Percentiles rank a stretch among this genome's conserved stretches.
Conservation (phyloP, 2,329 filamentous ascomycete genomes). For the Malbranchea zuffiana region DNA sequence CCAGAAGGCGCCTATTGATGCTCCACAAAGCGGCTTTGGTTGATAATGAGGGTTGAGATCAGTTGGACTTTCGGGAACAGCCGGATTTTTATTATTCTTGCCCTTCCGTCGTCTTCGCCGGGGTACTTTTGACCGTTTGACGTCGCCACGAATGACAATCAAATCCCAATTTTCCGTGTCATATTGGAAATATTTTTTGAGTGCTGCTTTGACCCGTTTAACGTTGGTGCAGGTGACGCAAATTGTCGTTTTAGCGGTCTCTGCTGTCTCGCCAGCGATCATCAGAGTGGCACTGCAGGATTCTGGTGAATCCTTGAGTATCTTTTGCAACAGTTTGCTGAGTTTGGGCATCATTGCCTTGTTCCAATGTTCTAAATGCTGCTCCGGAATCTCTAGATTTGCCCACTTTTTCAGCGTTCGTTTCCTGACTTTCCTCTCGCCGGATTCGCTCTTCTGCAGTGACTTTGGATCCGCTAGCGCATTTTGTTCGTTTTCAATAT, state of each 20-base stretch:
- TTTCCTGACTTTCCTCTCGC: conserved; percentile 28
- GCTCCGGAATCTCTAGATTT: conserved; percentile 43
- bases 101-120: conserved; percentile 32
- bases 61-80: conserved; percentile 20
- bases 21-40: conserved; percentile 66
- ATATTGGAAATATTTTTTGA: conserved; percentile 48
- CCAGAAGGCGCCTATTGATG: conserved; percentile 85
- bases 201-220: conserved; percentile 46
- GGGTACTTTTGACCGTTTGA: conserved; percentile 44
- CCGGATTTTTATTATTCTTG: conserved; percentile 20
- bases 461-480: conserved; percentile 18
- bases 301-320: conserved; percentile 48
- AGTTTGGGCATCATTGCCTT: conserved; percentile 46
- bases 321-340: conserved; percentile 48
- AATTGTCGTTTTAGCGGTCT: conserved; percentile 50
- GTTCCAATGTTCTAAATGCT: conserved; percentile 49
- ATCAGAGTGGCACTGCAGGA: conserved; percentile 51
- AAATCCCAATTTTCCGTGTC: conserved; percentile 48
- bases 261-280: conserved; percentile 47
- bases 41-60: conserved; percentile 64
- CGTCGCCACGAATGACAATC: conserved; percentile 49
- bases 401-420: conserved; percentile 36
- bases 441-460: conserved; percentile 9
- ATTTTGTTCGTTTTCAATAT: conserved; percentile 11
- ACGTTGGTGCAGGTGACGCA: conserved; percentile 52